Conservation (phyloP, 202 grass and related monocot species). For the Dendrocalamus latiflorus region DNA sequence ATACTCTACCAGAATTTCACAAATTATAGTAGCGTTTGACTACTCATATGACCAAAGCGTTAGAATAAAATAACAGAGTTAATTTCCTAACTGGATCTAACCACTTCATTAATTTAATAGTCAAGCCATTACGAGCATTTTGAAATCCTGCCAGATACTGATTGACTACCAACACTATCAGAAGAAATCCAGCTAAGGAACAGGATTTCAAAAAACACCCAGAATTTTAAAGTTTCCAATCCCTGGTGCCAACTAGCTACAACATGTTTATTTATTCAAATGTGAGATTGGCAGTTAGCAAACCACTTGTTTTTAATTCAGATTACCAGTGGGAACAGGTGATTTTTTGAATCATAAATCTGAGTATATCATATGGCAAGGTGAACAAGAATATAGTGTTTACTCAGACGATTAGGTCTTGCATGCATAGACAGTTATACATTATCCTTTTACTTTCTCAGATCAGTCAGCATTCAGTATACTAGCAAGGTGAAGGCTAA, state of each 20-base stretch:
- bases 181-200: not conserved
- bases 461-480: not conserved
- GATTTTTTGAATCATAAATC: not conserved
- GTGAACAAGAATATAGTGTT: not conserved
- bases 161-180: not conserved
- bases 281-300: not conserved
- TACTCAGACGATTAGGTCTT: no score
- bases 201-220: not conserved
- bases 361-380: not conserved
- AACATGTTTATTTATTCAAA: not conserved
- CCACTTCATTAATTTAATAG: not conserved
- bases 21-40: not conserved
- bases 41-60: not conserved
- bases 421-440: no score
- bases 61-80: not conserved
- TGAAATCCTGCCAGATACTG: not conserved
- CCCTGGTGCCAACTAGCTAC: not conserved
- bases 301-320: not conserved
- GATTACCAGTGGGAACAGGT: not conserved
- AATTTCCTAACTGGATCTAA: not conserved
- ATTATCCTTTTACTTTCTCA: not conserved
- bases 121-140: not conserved
- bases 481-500: not conserved
- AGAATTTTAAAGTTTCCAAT: not conserved
- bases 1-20: not conserved